phyloP scores from a whole-genome alignment of 805 yeast genomes.

The Phaffomyces antillensis region DNA sequence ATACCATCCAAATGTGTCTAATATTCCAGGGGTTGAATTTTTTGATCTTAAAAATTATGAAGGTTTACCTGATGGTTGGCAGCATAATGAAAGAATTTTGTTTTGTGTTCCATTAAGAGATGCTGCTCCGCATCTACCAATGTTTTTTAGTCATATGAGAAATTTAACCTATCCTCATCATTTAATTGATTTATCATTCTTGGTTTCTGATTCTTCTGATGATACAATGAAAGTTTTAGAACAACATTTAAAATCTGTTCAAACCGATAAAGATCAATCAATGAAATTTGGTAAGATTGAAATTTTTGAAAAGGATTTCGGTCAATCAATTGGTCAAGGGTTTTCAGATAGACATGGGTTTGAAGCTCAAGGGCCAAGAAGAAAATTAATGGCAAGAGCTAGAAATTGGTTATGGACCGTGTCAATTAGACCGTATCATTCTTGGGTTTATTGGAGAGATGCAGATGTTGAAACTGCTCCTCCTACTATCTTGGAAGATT shows the following conservation, averaged over 20 bases:
- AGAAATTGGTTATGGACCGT: constrained; percentile 90
- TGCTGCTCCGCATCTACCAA: constrained; percentile 83
- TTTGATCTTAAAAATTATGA: constrained; percentile 66
- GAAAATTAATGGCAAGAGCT: constrained; percentile 94
- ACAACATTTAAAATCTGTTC: constrained; percentile 53
- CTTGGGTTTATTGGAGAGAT: constrained; percentile 97
- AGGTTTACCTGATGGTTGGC: constrained; percentile 81
- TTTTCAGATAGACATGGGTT: constrained; percentile 93
- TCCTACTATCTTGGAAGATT: constrained; percentile 77
- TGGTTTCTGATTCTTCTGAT: constrained; percentile 88
- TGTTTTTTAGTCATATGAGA: constrained; percentile 79
- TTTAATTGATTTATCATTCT: constrained; percentile 73
- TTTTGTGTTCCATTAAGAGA: constrained; percentile 90
- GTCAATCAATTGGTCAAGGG: constrained; percentile 89
- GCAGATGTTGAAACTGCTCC: constrained; percentile 93
- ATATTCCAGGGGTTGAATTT: constrained; percentile 44
- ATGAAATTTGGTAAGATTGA: constrained; percentile 78
- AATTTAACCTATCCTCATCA: constrained; percentile 84
- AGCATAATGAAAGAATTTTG: constrained; percentile 67
- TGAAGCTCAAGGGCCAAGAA: constrained; percentile 91
- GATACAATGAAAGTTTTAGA: constrained; percentile 71
- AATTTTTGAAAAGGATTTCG: constrained; percentile 87
- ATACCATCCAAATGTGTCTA: constrained; percentile 30
- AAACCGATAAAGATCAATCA: constrained; percentile 51
- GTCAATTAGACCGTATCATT: constrained; percentile 85